Conservation (phyloP, 495 filamentous ascomycete species). For the Glonium stellatum region DNA sequence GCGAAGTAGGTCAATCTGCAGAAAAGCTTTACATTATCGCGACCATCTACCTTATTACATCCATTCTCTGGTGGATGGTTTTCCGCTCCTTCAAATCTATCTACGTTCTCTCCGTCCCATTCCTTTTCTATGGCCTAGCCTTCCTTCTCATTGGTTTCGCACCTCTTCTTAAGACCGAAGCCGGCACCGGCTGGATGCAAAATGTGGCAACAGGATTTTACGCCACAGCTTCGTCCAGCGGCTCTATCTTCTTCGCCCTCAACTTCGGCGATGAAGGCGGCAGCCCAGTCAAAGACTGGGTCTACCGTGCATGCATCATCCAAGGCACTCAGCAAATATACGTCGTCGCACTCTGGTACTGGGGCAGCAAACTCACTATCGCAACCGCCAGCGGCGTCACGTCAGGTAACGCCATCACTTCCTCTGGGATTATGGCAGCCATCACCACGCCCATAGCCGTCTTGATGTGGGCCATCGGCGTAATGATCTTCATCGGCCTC, state of each 20-base stretch:
- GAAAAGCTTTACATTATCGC: constrained; percentile 58
- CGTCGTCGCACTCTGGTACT: constrained; percentile 58
- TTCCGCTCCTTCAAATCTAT: constrained; percentile 52
- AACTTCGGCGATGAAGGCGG: constrained; percentile 62
- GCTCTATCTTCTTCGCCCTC: constrained; percentile 56
- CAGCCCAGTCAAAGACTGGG: constrained; percentile 56
- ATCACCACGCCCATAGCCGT: constrained; percentile 47
- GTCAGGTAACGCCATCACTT: constrained; percentile 9
- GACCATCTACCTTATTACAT: constrained; percentile 53
- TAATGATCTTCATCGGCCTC: constrained; percentile 49
- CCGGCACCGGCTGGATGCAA: constrained; percentile 45
- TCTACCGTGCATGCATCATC: constrained; percentile 55
- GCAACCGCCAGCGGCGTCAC: constrained; percentile 8
- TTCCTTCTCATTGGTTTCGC: constrained; percentile 60
- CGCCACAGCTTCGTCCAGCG: constrained; percentile 51
- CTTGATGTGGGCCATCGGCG: constrained; percentile 46
- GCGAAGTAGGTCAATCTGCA: constrained; percentile 52
- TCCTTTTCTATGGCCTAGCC: constrained; percentile 55
- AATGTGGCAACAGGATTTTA: constrained; percentile 57
- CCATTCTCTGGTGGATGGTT: constrained; percentile 56
- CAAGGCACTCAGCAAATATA: constrained; percentile 61
- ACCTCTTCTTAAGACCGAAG: constrained; percentile 41
- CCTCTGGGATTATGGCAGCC: constrained; percentile 39
- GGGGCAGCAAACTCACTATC: constrained; percentile 40
- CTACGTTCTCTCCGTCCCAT: constrained; percentile 51